These are phyloP conservation scores for Chaetomium cochliodes DNA, from an alignment of 495 filamentous ascomycete species.

Conservation along the genomic window DNA sequence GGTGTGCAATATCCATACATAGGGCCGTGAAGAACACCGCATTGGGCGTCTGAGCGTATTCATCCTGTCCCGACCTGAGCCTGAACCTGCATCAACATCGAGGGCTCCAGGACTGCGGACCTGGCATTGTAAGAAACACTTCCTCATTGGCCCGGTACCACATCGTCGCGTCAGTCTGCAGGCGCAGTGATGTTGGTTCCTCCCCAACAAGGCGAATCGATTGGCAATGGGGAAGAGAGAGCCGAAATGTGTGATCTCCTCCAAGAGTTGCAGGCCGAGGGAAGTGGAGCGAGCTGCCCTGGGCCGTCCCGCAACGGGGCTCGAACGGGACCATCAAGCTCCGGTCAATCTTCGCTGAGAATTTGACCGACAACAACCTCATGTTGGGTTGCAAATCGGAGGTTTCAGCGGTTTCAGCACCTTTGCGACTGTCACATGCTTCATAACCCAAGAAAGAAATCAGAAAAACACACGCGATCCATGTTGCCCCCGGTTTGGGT, in stretches of 20 bases:
- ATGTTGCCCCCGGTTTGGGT: background rate
- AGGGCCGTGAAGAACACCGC: background rate
- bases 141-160: background rate
- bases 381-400: background rate
- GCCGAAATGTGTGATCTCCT: conserved; percentile 1
- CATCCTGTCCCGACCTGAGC: background rate
- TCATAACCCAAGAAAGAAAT: conserved; percentile 3
- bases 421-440: conserved; percentile 19
- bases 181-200: background rate
- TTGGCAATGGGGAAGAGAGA: background rate
- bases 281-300: conserved; percentile 4
- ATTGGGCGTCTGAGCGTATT: too few species aligned
- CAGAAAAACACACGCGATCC: background rate
- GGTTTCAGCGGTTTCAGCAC: background rate
- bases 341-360: background rate
- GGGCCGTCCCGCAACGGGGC: conserved; percentile 11
- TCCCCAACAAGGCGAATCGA: conserved; percentile 16
- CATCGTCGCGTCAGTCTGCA: background rate
- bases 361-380: background rate
- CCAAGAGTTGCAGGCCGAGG: background rate
- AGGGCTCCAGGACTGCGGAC: background rate
- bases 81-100: background rate
- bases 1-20: too few species aligned
- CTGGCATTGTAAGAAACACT: background rate
- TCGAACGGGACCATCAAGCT: too few species aligned